Evolutionary conservation across 805 yeast genomes (phyloP), one percentile per base, ranked within the genome.

Genomic region (Saturnispora gosingensis): DNA sequence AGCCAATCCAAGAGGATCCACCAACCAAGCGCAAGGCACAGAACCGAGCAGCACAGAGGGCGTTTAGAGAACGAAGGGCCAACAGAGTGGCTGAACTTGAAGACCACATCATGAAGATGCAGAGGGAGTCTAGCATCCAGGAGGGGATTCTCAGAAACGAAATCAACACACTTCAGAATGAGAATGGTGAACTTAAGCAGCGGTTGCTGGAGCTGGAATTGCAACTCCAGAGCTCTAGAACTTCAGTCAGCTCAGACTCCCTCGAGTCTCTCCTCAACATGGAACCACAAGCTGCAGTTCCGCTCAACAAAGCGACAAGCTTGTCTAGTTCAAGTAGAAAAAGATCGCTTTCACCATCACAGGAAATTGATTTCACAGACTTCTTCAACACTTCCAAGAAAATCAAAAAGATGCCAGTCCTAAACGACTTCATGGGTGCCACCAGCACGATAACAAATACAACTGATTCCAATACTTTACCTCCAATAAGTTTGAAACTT

Each of bases 41-140:
- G 66, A 89, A 89, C 64, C 72, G 97, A 53, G 95, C 93, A n/a
- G 96, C 97, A 22, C 95, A 90, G 71, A 64, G 96, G 53, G 95
- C 97, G 2, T 87, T 88, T 69, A 71, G 97, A 57, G 95, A 88
- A 65, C 74, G 96, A 57, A 72, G 95, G 59, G 95, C 96, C 18
- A 85, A 85, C 32, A 70, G 89, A 48, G 87, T 88, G 7, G 81
- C 80, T 53, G 95, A 85, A 62, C 72, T 90, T 50, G 96, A 88
- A 64, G 78, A 75, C 48, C 81, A 80, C 66, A 73, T 84, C 52
- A 70, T 76, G 62, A 85, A 78, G 60, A 75, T 82, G 49, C 91
- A 85, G 66, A 76, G 78, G 57, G 90, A 80, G 58, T 75, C 77
- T 52, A 85, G 80, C 39, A 70, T 72, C 48, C 77, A 75, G 58